Conservation (phyloP, 495 filamentous ascomycete genomes). For the Articulospora tetracladia region DNA sequence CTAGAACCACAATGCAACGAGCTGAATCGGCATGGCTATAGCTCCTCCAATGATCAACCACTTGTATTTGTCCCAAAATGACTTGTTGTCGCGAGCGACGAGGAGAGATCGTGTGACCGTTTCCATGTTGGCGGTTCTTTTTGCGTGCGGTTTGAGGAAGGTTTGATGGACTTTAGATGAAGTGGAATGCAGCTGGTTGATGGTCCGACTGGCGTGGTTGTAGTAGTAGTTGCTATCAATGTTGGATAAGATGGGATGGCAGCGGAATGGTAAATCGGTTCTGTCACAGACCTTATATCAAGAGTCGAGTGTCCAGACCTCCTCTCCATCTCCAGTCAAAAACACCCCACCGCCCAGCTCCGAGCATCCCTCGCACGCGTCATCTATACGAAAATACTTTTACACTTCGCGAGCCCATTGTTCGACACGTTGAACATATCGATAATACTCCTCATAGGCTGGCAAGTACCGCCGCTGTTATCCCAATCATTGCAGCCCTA, state of each 20-base stretch:
- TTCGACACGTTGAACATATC: background rate
- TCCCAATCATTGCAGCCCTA: background rate
- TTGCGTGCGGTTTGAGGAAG: background rate
- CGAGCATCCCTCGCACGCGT: background rate
- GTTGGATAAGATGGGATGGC: background rate
- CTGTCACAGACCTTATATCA: background rate
- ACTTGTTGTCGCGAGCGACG: constrained; percentile 1
- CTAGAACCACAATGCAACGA: constrained; percentile 6
- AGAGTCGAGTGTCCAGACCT: background rate
- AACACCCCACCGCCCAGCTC: background rate
- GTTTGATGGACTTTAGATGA: no score
- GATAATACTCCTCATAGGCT: background rate
- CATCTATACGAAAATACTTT: background rate
- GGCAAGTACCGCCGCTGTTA: background rate
- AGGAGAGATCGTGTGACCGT: background rate
- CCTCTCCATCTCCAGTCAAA: background rate
- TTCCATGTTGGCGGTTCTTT: background rate
- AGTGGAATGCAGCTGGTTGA: no score
- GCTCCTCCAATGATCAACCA: constrained; percentile 5
- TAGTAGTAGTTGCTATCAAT: no score
- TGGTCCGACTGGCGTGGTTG: no score
- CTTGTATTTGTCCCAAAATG: constrained; percentile 10
- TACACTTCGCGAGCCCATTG: background rate
- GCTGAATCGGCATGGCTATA: constrained; percentile 4
- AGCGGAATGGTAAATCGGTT: background rate